Evolutionary conservation across 768 basidiomycete genomes (phyloP).

Genomic region (Amanita rimosa): DNA sequence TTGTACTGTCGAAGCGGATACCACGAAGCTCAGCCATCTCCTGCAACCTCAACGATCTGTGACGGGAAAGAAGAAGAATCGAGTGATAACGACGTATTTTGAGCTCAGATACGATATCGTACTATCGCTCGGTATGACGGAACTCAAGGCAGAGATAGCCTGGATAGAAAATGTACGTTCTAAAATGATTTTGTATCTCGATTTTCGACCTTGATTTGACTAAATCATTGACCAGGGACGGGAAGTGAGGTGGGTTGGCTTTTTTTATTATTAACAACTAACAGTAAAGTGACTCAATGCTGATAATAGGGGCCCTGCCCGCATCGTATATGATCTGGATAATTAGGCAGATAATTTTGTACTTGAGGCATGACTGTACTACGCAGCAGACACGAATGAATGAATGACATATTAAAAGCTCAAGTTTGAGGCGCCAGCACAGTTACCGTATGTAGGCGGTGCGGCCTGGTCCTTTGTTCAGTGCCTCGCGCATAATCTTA

Average conservation of each 20-base stretch:
- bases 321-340: constrained; percentile 5
- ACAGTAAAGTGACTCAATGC: neutral
- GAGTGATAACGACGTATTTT: constrained; percentile 5
- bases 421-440: too few relatives aligned
- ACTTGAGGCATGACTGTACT: too few relatives aligned
- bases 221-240: neutral
- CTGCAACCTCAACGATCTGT: neutral
- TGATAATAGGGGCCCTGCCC: neutral
- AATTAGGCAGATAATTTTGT: neutral
- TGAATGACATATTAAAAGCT: neutral
- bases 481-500: too few relatives aligned
- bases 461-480: too few relatives aligned
- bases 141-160: constrained; percentile 12
- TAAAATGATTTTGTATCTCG: neutral
- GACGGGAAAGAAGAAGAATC: constrained; percentile 3
- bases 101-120: constrained; percentile 11
- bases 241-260: constrained; percentile 4
- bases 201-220: neutral
- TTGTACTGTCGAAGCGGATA: constrained; percentile 10
- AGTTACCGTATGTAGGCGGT: too few relatives aligned
- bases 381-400: too few relatives aligned
- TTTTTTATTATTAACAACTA: neutral
- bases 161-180: constrained; percentile 12
- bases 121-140: constrained; percentile 13
- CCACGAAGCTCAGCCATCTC: neutral